These are phyloP conservation scores for Fusarium longipes DNA, from an alignment of 2,329 filamentous ascomycete species.

Conservation along the genomic window DNA sequence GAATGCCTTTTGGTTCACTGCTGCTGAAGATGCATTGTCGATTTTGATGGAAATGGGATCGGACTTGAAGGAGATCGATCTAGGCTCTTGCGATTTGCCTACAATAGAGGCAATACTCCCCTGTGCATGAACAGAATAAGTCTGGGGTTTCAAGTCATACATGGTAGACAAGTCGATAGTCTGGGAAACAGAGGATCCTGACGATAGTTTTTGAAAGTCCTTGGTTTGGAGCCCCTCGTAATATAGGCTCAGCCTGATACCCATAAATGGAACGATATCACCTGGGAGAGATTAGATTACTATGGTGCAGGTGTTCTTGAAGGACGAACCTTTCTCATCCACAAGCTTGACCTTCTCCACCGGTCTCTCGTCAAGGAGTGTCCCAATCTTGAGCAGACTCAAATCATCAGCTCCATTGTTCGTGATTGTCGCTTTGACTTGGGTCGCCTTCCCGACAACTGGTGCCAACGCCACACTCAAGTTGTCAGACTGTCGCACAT, in stretches of 20 bases:
- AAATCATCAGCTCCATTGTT: constrained; percentile 12
- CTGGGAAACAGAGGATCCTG: constrained; percentile 16
- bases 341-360: constrained; percentile 26
- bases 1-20: background rate
- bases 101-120: background rate
- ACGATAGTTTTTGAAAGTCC: constrained; percentile 17
- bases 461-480: background rate
- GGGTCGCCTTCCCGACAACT: background rate
- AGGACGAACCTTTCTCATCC: constrained; percentile 4
- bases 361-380: constrained; percentile 27
- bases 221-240: constrained; percentile 20
- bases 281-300: background rate
- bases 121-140: constrained; percentile 26
- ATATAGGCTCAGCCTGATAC: constrained; percentile 25
- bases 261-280: constrained; percentile 8
- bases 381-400: constrained; percentile 24
- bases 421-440: constrained; percentile 18
- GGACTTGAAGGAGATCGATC: constrained; percentile 6
- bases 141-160: constrained; percentile 24
- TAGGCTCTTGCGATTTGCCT: background rate
- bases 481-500: background rate
- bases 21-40: constrained; percentile 9
- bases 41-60: constrained; percentile 10
- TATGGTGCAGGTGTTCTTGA: no score
- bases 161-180: constrained; percentile 14